These are phyloP conservation scores for Heterobasidion occidentale DNA, from an alignment of 1,284 basidiomycete genomes.

Conservation along the genomic window DNA sequence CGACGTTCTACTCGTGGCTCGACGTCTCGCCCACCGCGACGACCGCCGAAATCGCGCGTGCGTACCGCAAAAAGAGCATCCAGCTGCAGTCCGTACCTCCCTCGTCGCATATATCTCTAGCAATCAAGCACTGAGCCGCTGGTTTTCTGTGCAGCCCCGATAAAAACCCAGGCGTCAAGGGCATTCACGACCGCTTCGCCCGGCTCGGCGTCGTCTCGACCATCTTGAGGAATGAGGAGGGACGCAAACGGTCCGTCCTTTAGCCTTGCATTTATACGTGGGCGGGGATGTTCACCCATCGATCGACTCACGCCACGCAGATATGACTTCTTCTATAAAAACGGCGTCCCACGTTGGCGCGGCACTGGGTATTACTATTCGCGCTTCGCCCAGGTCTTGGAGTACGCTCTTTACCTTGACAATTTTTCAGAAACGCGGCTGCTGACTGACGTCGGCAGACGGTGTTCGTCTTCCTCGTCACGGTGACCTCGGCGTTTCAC, in stretches of 20 bases:
- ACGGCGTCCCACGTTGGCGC: constrained; percentile 85
- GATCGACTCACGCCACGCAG: constrained; percentile 24
- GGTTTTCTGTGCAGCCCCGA: constrained; percentile 57
- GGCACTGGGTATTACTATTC: constrained; percentile 89
- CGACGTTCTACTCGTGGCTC: constrained; percentile 86
- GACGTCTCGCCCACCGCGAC: constrained; percentile 65
- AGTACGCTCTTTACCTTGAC: constrained; percentile 31
- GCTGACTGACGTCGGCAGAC: constrained; percentile 30
- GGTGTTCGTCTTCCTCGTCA: constrained; percentile 67
- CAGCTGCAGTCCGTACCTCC: constrained; percentile 64
- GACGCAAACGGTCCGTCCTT: constrained; percentile 64
- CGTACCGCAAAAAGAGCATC: constrained; percentile 86
- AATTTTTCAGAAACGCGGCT: not conserved
- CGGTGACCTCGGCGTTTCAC: constrained; percentile 73
- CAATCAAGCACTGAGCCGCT: not conserved
- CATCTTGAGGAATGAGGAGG: constrained; percentile 72
- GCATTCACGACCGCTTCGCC: constrained; percentile 81
- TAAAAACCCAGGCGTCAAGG: constrained; percentile 82
- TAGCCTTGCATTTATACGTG: not conserved
- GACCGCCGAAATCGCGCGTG: constrained; percentile 71
- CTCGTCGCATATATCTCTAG: not conserved
- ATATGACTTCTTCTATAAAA: constrained; percentile 89
- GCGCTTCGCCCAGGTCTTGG: constrained; percentile 85
- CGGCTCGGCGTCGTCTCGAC: constrained; percentile 79
- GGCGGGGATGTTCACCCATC: not conserved